A percentile compares a stretch with the other conserved stretches of the same genome.
Conservation (phyloP, 164 flowering plant genomes). For the Euptelea pleiosperma region DNA sequence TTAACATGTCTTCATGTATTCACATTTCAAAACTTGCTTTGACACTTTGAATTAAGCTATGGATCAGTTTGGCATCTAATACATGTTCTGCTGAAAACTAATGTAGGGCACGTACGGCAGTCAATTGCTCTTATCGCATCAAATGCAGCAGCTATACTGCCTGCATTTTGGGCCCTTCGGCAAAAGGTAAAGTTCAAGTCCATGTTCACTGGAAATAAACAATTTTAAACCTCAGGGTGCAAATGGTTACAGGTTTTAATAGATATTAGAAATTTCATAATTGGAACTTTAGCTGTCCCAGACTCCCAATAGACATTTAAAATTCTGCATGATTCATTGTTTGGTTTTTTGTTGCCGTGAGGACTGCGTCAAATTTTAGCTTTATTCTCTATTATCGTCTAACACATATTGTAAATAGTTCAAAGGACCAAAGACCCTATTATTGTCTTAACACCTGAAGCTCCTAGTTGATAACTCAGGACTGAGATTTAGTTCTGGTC, state of each 20-base stretch:
- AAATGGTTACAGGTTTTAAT: background rate
- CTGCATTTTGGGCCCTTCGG: slow-evolving; percentile 83
- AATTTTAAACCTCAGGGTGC: background rate
- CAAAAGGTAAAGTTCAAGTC: slow-evolving; percentile 49
- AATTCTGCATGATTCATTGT: too few relatives aligned
- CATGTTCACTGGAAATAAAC: background rate
- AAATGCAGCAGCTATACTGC: slow-evolving; percentile 89
- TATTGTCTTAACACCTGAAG: too few relatives aligned
- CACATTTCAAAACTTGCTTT: background rate
- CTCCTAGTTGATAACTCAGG: background rate
- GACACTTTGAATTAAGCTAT: background rate
- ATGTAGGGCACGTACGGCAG: slow-evolving; percentile 76
- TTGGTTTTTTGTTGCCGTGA: too few relatives aligned
- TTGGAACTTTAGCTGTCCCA: background rate
- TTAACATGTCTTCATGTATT: too few relatives aligned
- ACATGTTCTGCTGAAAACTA: slow-evolving; percentile 17
- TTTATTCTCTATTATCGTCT: too few relatives aligned
- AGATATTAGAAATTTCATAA: background rate
- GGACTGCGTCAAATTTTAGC: too few relatives aligned
- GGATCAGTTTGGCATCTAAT: background rate
- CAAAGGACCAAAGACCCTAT: background rate
- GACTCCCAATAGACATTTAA: background rate
- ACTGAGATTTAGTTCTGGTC: background rate
- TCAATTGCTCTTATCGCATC: slow-evolving; percentile 81
- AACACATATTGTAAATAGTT: too few relatives aligned